Percentiles rank a stretch among this genome's conserved stretches.
These are phyloP conservation scores for Funneliformis mosseae DNA, from an alignment of 192 early-diverging fungal genomes.

Conservation along the genomic window DNA sequence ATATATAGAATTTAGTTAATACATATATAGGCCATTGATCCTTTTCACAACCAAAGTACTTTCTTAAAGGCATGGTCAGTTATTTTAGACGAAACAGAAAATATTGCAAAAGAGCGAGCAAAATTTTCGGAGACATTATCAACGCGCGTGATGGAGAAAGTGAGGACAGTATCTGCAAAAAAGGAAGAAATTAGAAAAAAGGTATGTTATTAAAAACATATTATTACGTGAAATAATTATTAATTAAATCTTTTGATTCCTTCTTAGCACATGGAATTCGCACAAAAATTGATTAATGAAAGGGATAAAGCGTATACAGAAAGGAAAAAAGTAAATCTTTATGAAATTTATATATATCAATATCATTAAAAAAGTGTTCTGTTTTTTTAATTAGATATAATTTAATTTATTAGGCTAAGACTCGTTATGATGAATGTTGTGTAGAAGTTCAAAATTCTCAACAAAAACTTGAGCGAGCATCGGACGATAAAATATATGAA, in stretches of 20 bases:
- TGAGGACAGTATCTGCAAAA: constrained; percentile 56
- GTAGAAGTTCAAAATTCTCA: constrained; percentile 62
- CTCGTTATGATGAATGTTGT: constrained; percentile 65
- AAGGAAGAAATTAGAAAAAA: constrained; percentile 75
- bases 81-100: constrained; percentile 60
- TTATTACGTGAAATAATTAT: background rate
- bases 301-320: constrained; percentile 64
- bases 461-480: constrained; percentile 55
- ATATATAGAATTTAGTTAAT: background rate
- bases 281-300: constrained; percentile 58
- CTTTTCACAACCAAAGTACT: constrained; percentile 45
- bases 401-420: constrained; percentile 40
- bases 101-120: constrained; percentile 51
- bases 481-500: constrained; percentile 62
- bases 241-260: background rate
- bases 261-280: constrained; percentile 65
- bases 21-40: constrained; percentile 16
- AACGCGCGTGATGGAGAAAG: constrained; percentile 50
- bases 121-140: constrained; percentile 57
- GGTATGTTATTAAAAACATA: constrained; percentile 40
- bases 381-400: background rate
- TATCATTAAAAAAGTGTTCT: background rate
- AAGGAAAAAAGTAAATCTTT: constrained; percentile 52
- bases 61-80: constrained; percentile 59
- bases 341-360: background rate